Evolutionary conservation across 768 basidiomycete species (phyloP), one percentile per base, ranked within the genome.

Genomic region (Collybia mongolica): DNA sequence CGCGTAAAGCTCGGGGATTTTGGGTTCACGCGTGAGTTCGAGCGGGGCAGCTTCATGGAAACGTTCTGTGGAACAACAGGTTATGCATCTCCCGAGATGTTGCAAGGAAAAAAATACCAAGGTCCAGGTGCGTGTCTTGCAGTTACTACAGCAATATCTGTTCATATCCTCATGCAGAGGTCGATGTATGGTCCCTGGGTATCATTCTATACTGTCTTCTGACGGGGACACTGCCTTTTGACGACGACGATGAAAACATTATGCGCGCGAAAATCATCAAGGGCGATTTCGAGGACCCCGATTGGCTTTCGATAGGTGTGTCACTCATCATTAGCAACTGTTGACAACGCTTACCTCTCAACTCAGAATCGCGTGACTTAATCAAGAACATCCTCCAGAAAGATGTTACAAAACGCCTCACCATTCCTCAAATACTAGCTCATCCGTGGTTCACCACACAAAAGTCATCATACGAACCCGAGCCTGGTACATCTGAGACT

Each of bases 41-140:
- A 95, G 54, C 74, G 77, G 14, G 86, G 86, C 2, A 62, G 70
- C 2, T 75, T 88, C 24, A 83, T 98, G 80, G 94, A 97, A 63
- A 97, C 94, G 0, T 96, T 89, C 62, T 98, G 94, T 61, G 94
- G 95, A 8, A 97, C 94, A 8, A 96, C 94, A 1, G 93, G 91
- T 12, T 89, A 98, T 66, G 94, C 94, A 4, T 81, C 90, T 22
- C 94, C 94, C 2, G 94, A 97, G 70, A 96, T 98, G 84, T 68
- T 98, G 18, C 77, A 86, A 56, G 88, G 88, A 1, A 82, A 82
- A 70, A 93, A 85, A 67, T 99, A 99, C 61, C 80, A 88, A 41
- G 97, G 97, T 2, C 89, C 88, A 64, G 92, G 93, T 86, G n/a
- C 37, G 8, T 49, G 35, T 41, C 41, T 9, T 20, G 6, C 39